A percentile compares a stretch with the other conserved stretches of the same genome.
These are phyloP conservation scores for Pyrenopolyporus hunteri DNA, from an alignment of 495 filamentous ascomycete species.

Conservation along the genomic window DNA sequence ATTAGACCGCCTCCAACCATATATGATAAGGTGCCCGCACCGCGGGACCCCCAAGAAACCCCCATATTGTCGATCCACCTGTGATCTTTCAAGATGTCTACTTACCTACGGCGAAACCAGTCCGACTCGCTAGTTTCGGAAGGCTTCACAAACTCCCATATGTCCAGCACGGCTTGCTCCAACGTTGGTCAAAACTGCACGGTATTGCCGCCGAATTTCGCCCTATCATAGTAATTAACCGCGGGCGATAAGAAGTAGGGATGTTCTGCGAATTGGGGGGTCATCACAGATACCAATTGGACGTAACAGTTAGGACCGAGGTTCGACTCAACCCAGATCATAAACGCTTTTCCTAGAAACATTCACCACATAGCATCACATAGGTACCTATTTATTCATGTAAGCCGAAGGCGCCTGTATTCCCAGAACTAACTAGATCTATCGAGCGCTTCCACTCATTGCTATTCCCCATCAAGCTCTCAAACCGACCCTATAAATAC, in stretches of 20 bases:
- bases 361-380: too few species aligned
- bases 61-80: conserved; percentile 25
- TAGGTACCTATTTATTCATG: too few species aligned
- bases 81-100: conserved; percentile 5
- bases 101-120: conserved; percentile 16
- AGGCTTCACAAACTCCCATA: conserved; percentile 20
- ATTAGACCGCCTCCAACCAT: conserved; percentile 17
- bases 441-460: too few species aligned
- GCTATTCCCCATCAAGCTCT: too few species aligned
- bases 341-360: too few species aligned
- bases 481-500: too few species aligned
- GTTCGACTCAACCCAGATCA: too few species aligned
- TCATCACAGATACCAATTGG: too few species aligned
- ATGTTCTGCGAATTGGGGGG: neutral
- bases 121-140: conserved; percentile 29
- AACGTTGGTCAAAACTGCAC: conserved; percentile 10
- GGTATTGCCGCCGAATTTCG: neutral
- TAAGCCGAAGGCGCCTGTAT: too few species aligned
- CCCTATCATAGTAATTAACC: conserved; percentile 14
- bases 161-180: neutral
- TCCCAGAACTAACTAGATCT: too few species aligned
- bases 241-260: neutral
- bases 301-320: neutral
- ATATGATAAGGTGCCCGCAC: conserved; percentile 30
- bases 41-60: conserved; percentile 20